Base-by-base conservation (phyloP, 2,329 filamentous ascomycete genomes). In the Fusarium succisae region DNA sequence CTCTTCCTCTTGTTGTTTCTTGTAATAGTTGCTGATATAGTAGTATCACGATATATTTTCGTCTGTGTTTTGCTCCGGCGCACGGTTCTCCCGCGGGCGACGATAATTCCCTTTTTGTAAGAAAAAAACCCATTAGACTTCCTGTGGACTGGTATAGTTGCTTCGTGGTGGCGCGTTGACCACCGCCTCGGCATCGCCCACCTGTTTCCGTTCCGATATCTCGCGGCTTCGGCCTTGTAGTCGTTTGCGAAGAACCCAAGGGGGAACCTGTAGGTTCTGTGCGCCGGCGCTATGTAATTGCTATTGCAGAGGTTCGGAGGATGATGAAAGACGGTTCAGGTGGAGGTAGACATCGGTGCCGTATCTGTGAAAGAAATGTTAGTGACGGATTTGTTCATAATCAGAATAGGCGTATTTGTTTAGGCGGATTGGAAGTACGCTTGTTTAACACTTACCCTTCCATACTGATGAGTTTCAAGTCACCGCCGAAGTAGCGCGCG, bases 341-440 rank as follows among this genome's bases (percentile, higher is more conserved):
- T 99, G 96, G 54, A 99, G 93, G 85, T 99, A 99, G 59, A 98
- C 96, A 81, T 99, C 96, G 57, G 96, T 99, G 75, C 96, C 96
- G 83, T 99, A 99, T 67, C 96, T 98, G 63, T 20, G 47, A 77
- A 32, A 47, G 39, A 59, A 44, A 44, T 32, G 67, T 76, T 65
- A 77, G 67, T 62, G 37, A 57, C 41, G 62, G 59, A 72, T 50
- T 62, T 60, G 35, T 17, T 53, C 41, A 15, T 41, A 22, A 35
- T 57, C 38, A 60, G 30, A 38, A 47, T n/a, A 41, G 18, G 13
- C 15, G 35, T 17, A 44, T 22, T 48, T 56, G 22, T 55, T 44
- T 12, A 28, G 17, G 35, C 22, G 26, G 17, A 14, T 58, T 70
- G 56, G 37, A 57, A 50, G 48, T 38, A 53, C 53, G 61, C 24